phyloP scores from a whole-genome alignment of 352 stramenopile genomes.

The Phytopythium cucurbitacearum region DNA sequence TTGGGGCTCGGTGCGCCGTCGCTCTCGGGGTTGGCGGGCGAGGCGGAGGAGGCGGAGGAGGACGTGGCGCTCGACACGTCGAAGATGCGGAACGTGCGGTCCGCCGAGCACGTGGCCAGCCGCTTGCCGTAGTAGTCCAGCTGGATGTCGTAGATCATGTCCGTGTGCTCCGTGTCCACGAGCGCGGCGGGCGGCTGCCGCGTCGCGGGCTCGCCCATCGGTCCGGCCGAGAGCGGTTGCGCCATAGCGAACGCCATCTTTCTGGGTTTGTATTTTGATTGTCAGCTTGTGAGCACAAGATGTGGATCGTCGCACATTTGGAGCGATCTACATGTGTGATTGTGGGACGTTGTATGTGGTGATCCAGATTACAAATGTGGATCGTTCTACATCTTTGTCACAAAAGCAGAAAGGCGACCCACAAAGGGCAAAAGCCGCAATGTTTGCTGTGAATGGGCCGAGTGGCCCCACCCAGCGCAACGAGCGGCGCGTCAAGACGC shows the following conservation, averaged over 20 bases:
- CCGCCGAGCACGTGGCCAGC: conserved; percentile 73
- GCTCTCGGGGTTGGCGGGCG: conserved; percentile 10
- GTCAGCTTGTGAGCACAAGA: not conserved
- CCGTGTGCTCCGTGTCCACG: conserved; percentile 85
- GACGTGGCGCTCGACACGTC: conserved; percentile 60
- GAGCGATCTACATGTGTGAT: not conserved
- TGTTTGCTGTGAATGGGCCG: conserved; percentile 78
- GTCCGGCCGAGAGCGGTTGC: not conserved
- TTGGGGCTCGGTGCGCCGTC: not conserved
- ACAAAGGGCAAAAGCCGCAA: conserved; percentile 10
- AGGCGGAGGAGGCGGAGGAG: conserved; percentile 3
- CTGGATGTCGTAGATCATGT: conserved; percentile 89
- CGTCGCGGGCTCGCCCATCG: conserved; percentile 3
- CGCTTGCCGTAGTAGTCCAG: conserved; percentile 87
- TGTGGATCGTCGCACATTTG: not conserved
- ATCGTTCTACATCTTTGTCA: not conserved
- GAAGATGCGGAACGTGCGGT: conserved; percentile 84
- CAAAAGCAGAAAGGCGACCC: conserved; percentile 1
- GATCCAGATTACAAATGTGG: conserved; percentile 1
- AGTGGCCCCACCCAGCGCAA: conserved; percentile 54
- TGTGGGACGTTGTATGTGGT: conserved; percentile 1
- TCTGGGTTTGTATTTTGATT: too few species aligned
- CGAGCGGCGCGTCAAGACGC: conserved; percentile 44
- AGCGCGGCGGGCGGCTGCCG: conserved; percentile 45
- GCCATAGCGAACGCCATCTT: conserved; percentile 13